phyloP scores from a whole-genome alignment of 768 basidiomycete species.

The Auriscalpium microsporum region DNA sequence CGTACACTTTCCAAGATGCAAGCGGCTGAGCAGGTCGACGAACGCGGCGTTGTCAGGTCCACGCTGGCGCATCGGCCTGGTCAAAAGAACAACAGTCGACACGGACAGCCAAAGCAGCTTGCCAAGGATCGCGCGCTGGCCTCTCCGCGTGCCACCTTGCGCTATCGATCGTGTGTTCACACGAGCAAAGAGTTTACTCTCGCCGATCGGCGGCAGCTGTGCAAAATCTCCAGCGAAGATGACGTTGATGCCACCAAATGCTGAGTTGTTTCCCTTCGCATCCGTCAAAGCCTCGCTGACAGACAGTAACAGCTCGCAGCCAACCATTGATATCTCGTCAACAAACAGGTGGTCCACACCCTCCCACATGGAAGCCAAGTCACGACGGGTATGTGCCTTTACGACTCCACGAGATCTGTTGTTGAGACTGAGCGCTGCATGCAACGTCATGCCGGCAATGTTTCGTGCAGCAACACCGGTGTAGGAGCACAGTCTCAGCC shows the following conservation, averaged over 20 bases:
- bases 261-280: constrained; percentile 22
- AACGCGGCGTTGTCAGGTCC: neutral
- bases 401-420: neutral
- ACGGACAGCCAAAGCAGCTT: neutral
- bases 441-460: constrained; percentile 32
- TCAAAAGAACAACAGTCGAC: neutral
- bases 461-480: constrained; percentile 34
- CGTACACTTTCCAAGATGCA: neutral
- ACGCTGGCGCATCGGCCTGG: neutral
- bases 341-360: constrained; percentile 32
- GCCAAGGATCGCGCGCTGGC: neutral
- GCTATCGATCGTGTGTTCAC: neutral
- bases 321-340: constrained; percentile 34
- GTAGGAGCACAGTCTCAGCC: constrained; percentile 25
- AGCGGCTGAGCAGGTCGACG: neutral
- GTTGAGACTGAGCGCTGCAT: constrained; percentile 21
- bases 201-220: constrained; percentile 31
- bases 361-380: constrained; percentile 27
- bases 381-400: constrained; percentile 6
- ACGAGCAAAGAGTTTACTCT: constrained; percentile 18
- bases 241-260: constrained; percentile 33
- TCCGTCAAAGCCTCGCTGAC: constrained; percentile 26
- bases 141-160: neutral
- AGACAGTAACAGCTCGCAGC: constrained; percentile 22
- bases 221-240: constrained; percentile 38